Conservation (phyloP, 805 yeast species). For the Priceomyces medius region DNA sequence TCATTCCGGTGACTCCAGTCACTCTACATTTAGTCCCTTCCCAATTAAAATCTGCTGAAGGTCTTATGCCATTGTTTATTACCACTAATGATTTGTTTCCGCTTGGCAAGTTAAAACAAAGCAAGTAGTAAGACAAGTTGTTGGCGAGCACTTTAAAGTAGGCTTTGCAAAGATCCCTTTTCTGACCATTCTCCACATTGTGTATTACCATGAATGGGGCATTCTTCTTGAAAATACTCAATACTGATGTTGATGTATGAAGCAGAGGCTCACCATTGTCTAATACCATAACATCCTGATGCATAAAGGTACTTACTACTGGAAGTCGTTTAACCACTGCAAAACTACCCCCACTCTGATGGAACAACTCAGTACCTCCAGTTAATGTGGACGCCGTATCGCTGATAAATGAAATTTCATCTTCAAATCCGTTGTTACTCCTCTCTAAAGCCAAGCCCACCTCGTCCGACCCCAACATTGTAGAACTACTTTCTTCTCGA, state of each 20-base stretch:
- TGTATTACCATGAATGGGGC: constrained; percentile 28
- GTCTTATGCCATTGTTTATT: constrained; percentile 27
- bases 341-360: constrained; percentile 11
- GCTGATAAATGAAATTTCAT: constrained; percentile 6
- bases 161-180: constrained; percentile 26
- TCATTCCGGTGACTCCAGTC: constrained; percentile 31
- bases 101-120: constrained; percentile 17
- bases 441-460: background rate
- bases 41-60: constrained; percentile 28
- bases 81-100: constrained; percentile 17
- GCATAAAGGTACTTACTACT: constrained; percentile 19
- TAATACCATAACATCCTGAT: constrained; percentile 16
- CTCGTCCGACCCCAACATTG: background rate
- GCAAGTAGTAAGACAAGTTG: constrained; percentile 28
- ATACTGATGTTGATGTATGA: constrained; percentile 20
- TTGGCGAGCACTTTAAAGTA: constrained; percentile 27
- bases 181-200: constrained; percentile 12
- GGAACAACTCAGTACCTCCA: constrained; percentile 14
- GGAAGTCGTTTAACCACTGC: constrained; percentile 13
- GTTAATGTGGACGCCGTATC: constrained; percentile 21
- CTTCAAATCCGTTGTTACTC: constrained; percentile 3
- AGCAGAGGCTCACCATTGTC: constrained; percentile 14
- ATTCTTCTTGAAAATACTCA: constrained; percentile 26
- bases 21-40: constrained; percentile 29
- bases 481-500: background rate